Conservation (phyloP, 192 early-diverging fungal species). For the Podila clonocystis region DNA sequence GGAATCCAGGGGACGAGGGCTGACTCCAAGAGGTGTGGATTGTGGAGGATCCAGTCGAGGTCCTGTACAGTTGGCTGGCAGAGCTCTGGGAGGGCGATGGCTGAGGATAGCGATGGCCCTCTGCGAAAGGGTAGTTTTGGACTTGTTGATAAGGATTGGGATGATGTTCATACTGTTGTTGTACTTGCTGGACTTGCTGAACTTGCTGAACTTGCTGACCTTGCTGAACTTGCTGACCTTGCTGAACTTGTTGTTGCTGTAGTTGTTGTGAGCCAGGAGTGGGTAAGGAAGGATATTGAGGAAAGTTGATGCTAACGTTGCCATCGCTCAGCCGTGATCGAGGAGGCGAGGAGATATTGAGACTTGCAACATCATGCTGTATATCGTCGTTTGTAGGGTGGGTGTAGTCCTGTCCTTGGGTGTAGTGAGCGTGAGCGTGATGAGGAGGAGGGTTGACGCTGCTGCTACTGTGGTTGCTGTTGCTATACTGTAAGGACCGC, state of each 20-base stretch:
- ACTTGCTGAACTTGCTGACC: background rate
- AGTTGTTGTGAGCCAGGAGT: background rate
- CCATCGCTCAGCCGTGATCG: conserved; percentile 23
- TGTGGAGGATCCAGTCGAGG: conserved; percentile 48
- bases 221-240: conserved; percentile 1
- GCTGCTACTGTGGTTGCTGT: conserved; percentile 2
- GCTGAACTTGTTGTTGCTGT: conserved; percentile 12
- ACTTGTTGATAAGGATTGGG: conserved; percentile 9
- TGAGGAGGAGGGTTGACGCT: background rate
- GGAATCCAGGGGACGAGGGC: conserved; percentile 43
- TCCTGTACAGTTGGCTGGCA: conserved; percentile 31
- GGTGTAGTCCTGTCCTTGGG: conserved; percentile 3
- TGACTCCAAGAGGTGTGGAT: conserved; percentile 48
- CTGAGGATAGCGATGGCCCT: conserved; percentile 34
- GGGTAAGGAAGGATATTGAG: conserved; percentile 9
- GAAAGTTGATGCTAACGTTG: background rate
- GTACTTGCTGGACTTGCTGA: background rate
- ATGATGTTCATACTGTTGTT: conserved; percentile 19
- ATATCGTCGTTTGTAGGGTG: conserved; percentile 14
- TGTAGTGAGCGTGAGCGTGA: no score
- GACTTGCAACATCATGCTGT: conserved; percentile 39
- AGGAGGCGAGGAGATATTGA: conserved; percentile 46
- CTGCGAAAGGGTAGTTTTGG: conserved; percentile 22
- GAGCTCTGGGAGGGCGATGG: conserved; percentile 33
- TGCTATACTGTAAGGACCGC: conserved; percentile 27